phyloP scores from a whole-genome alignment of 257 asterid genomes.

The Solanum ahanhuiri region DNA sequence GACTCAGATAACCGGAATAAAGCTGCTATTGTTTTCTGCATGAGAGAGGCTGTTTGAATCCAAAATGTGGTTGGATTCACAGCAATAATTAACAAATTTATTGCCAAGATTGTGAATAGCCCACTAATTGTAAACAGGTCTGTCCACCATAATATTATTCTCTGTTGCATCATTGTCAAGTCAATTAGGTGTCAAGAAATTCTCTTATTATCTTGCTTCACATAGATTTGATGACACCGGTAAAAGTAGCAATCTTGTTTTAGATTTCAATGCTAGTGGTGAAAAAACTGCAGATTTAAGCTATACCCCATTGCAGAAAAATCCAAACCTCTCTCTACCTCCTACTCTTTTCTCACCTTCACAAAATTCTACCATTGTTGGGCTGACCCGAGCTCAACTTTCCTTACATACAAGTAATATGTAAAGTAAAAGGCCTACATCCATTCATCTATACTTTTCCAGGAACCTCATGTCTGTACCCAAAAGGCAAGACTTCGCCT shows the following conservation, averaged over 20 bases:
- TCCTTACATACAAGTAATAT: not conserved
- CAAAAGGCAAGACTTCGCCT: not conserved
- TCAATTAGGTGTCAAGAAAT: conserved; percentile 62
- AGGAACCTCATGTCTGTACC: not conserved
- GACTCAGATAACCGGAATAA: not conserved
- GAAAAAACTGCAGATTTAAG: conserved; percentile 25
- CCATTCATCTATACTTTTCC: not conserved
- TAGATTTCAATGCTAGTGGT: conserved; percentile 28
- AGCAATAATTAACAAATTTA: conserved; percentile 18
- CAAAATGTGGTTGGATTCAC: conserved; percentile 78
- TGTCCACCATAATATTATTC: conserved; percentile 84
- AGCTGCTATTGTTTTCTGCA: conserved; percentile 6
- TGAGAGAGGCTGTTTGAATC: conserved; percentile 41
- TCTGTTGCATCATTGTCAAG: conserved; percentile 43
- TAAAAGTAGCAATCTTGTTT: conserved; percentile 26
- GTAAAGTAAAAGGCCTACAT: not conserved
- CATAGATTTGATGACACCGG: conserved; percentile 45
- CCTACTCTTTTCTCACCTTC: not conserved
- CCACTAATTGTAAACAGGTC: conserved; percentile 41
- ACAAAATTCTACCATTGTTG: not conserved
- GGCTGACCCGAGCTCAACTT: not conserved
- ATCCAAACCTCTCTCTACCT: conserved; percentile 8
- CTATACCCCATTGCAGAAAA: conserved; percentile 40
- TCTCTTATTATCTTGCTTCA: conserved; percentile 66
- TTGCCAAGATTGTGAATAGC: conserved; percentile 36